A percentile compares a stretch with the other conserved stretches of the same genome.
These are phyloP conservation scores for Lobosporangium transversale DNA, from an alignment of 192 early-diverging fungal genomes.

Conservation along the genomic window DNA sequence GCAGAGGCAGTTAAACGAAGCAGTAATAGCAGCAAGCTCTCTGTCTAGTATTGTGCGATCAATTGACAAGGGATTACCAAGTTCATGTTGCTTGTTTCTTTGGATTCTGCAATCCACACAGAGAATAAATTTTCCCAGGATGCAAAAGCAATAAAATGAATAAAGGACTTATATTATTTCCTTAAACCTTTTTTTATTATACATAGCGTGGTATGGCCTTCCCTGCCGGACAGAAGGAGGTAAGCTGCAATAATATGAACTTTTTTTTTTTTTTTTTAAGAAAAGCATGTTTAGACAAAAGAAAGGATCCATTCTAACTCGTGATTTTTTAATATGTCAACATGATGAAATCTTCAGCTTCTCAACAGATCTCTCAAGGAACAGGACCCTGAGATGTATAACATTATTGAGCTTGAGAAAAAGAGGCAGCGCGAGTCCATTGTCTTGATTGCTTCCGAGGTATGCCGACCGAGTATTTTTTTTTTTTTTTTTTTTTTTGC, in stretches of 20 bases:
- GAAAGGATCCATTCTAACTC: too few relatives aligned
- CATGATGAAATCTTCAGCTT: conserved; percentile 56
- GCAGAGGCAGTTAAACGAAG: too few relatives aligned
- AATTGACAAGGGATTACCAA: not conserved
- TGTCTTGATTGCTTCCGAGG: conserved; percentile 96
- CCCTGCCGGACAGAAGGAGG: conserved; percentile 64
- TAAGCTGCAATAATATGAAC: conserved; percentile 13
- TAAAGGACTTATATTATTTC: too few relatives aligned
- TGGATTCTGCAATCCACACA: too few relatives aligned
- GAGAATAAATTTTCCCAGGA: too few relatives aligned
- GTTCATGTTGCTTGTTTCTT: too few relatives aligned
- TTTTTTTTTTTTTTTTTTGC: not conserved
- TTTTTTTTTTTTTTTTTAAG: not conserved
- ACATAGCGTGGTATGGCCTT: conserved; percentile 60
- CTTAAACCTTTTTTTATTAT: too few relatives aligned
- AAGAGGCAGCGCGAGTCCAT: conserved; percentile 91
- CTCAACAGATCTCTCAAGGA: conserved; percentile 82
- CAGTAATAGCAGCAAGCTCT: too few relatives aligned
- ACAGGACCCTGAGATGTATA: conserved; percentile 89
- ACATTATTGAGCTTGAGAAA: conserved; percentile 97
- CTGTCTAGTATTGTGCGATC: too few relatives aligned
- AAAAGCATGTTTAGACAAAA: too few relatives aligned
- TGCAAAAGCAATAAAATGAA: too few relatives aligned
- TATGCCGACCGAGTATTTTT: conserved; percentile 32
- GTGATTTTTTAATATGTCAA: not conserved